Evolutionary conservation across 495 filamentous ascomycete genomes (phyloP).

Genomic region (Elasticomyces elasticus): DNA sequence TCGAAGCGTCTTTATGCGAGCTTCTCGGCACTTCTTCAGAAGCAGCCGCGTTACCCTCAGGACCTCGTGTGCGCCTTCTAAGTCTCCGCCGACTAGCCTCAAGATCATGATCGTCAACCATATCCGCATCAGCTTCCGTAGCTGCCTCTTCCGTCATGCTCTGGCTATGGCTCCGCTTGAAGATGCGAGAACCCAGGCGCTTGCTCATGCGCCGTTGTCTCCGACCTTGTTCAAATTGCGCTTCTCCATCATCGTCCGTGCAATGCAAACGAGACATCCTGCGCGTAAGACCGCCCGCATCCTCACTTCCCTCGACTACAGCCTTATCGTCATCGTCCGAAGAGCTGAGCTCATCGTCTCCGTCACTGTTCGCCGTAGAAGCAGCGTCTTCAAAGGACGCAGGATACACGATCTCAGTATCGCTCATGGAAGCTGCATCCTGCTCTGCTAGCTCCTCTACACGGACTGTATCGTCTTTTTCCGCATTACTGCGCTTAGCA

Average conservation of each 20-base stretch:
- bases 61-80: conserved; percentile 4
- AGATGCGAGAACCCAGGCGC: conserved; percentile 10
- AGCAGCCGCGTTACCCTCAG: not conserved
- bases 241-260: conserved; percentile 3
- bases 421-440: conserved; percentile 3
- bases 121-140: conserved; percentile 5
- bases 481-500: not conserved
- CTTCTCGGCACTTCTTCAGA: conserved; percentile 1
- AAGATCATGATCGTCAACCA: conserved; percentile 12
- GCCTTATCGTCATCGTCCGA: not conserved
- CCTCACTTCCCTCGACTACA: not conserved
- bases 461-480: not conserved
- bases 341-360: not conserved
- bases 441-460: conserved; percentile 14
- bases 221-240: conserved; percentile 7
- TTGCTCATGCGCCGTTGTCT: conserved; percentile 8
- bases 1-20: no score
- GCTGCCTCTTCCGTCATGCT: conserved; percentile 5
- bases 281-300: not conserved
- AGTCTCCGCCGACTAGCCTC: conserved; percentile 7
- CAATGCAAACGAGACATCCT: conserved; percentile 6
- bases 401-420: conserved; percentile 6
- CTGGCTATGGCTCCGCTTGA: conserved; percentile 18
- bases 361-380: not conserved
- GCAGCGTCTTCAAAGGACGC: conserved; percentile 2